phyloP scores from a whole-genome alignment of 768 basidiomycete genomes.

The Kwoniella europaea region DNA sequence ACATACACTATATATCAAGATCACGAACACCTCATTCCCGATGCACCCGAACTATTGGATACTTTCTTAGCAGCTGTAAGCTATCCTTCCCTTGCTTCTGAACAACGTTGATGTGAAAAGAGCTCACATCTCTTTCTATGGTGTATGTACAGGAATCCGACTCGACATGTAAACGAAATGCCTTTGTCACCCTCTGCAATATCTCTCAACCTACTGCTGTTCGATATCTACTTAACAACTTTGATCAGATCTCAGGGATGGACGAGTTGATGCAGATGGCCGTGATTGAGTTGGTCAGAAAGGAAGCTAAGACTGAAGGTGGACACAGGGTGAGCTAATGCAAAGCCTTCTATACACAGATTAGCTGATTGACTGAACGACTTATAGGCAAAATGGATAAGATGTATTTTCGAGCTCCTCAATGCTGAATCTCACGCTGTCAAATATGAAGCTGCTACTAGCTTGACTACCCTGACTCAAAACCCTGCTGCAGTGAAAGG shows the following conservation, averaged over 20 bases:
- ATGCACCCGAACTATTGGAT: constrained; percentile 92
- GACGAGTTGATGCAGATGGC: constrained; percentile 96
- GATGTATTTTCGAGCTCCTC: constrained; percentile 88
- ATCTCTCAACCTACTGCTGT: constrained; percentile 84
- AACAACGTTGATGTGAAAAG: not conserved
- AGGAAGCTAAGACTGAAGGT: constrained; percentile 85
- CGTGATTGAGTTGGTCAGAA: constrained; percentile 87
- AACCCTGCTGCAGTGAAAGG: constrained; percentile 96
- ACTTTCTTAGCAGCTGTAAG: constrained; percentile 84
- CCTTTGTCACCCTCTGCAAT: constrained; percentile 87
- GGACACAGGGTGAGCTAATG: constrained; percentile 70
- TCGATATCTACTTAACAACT: constrained; percentile 83
- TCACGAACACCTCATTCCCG: constrained; percentile 92
- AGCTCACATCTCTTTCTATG: not conserved
- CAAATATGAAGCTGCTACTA: constrained; percentile 96
- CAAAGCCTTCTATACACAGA: too few relatives aligned
- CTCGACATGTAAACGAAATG: constrained; percentile 94
- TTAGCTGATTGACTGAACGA: not conserved
- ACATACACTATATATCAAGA: constrained; percentile 91
- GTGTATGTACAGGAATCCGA: constrained; percentile 70
- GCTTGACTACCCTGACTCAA: constrained; percentile 89
- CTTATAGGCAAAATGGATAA: constrained; percentile 83
- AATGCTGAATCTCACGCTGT: constrained; percentile 89
- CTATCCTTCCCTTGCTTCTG: not conserved
- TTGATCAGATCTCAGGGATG: constrained; percentile 78